Evolutionary conservation across 1,284 basidiomycete genomes (phyloP).

Genomic region (Puccinia hordei): DNA sequence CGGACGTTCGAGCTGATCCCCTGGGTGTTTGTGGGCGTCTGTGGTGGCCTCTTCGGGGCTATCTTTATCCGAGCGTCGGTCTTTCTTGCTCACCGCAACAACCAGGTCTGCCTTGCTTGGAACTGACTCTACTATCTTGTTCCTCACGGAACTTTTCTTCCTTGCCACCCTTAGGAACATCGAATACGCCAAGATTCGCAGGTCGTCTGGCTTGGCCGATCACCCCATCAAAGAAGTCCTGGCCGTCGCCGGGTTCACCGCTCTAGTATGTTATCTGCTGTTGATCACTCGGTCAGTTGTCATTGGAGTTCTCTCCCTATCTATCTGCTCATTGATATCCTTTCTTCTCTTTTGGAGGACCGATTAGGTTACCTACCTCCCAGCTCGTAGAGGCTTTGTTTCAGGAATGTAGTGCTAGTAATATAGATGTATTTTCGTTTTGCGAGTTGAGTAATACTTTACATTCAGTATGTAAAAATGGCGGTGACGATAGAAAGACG

Average conservation of each 20-base stretch:
- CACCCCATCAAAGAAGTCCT: conserved; percentile 71
- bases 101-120: conserved; percentile 67
- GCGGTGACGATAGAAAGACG: neutral
- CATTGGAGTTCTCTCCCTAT: neutral
- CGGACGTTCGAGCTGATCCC: conserved; percentile 70
- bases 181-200: conserved; percentile 67
- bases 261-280: conserved; percentile 69
- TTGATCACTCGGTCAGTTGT: conserved; percentile 64
- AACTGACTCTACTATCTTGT: conserved; percentile 60
- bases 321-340: neutral
- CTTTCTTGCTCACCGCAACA: conserved; percentile 53
- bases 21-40: conserved; percentile 29
- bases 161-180: conserved; percentile 62
- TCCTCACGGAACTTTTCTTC: neutral
- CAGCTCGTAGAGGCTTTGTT: conserved; percentile 73
- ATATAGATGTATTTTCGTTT: conserved; percentile 27
- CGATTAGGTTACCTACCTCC: conserved; percentile 67
- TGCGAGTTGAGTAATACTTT: conserved; percentile 56
- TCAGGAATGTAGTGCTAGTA: conserved; percentile 64
- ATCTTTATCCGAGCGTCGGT: conserved; percentile 41
- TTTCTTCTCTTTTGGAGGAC: neutral
- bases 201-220: conserved; percentile 65
- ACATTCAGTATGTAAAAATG: neutral
- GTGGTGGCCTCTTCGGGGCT: conserved; percentile 47
- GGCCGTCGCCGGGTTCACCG: conserved; percentile 68